A percentile compares a stretch with the other conserved stretches of the same genome.
phyloP scores from a whole-genome alignment of 2,329 filamentous ascomycete genomes.

The Aspergillus niger region DNA sequence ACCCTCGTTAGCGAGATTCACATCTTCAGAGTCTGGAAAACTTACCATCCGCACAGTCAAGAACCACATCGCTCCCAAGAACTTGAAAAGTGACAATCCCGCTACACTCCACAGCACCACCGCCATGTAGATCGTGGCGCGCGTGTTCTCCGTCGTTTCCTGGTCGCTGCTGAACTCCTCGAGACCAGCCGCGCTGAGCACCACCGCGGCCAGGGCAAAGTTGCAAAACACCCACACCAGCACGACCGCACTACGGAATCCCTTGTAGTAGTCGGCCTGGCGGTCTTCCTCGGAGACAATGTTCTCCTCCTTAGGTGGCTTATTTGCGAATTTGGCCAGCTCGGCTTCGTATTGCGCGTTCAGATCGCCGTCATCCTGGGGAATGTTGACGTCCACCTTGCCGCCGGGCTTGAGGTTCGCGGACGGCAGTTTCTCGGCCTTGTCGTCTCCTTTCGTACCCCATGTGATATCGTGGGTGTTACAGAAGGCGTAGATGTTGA shows the following conservation, averaged over 20 bases:
- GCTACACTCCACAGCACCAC: constrained; percentile 90
- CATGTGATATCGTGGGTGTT: constrained; percentile 97
- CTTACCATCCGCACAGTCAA: constrained; percentile 85
- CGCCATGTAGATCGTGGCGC: constrained; percentile 79
- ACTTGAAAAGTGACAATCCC: constrained; percentile 79
- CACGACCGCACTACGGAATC: constrained; percentile 88
- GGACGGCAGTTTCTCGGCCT: constrained; percentile 83
- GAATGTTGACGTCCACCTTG: constrained; percentile 85
- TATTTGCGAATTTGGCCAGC: constrained; percentile 70
- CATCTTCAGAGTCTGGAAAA: background rate
- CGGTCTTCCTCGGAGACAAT: constrained; percentile 63
- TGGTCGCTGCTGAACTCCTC: constrained; percentile 61
- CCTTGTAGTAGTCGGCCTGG: constrained; percentile 98
- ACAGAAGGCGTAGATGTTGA: constrained; percentile 99
- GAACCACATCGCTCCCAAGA: constrained; percentile 87
- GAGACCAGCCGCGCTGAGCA: constrained; percentile 81
- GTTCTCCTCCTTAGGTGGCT: constrained; percentile 68
- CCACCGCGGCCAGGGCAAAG: constrained; percentile 81
- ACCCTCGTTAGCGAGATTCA: constrained; percentile 29
- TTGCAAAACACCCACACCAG: constrained; percentile 97
- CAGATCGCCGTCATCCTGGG: constrained; percentile 88
- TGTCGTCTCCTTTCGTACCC: constrained; percentile 98
- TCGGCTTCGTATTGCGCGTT: constrained; percentile 94
- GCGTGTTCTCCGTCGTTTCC: constrained; percentile 51
- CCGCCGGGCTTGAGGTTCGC: constrained; percentile 90